Conservation (phyloP, 2,329 filamentous ascomycete species). For the Clathrospora elynae region DNA sequence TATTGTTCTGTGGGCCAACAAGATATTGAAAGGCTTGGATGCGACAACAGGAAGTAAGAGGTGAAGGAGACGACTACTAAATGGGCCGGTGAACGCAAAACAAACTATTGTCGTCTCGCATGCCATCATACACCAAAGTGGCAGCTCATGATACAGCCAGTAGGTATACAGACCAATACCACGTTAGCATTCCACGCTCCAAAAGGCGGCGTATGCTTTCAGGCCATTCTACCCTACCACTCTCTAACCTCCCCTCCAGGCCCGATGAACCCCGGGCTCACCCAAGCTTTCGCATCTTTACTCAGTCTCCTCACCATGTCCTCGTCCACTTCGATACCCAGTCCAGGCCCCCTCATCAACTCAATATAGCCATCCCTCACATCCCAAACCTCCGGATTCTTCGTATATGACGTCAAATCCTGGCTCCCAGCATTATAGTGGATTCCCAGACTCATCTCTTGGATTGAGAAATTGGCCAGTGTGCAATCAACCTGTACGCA, state of each 20-base stretch:
- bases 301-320: constrained; percentile 66
- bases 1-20: too few relatives aligned
- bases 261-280: constrained; percentile 68
- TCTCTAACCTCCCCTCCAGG: constrained; percentile 70
- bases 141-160: neutral
- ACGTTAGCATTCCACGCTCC: neutral
- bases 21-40: too few relatives aligned
- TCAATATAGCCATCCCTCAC: constrained; percentile 70
- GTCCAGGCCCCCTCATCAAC: constrained; percentile 62
- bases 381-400: constrained; percentile 67
- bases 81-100: too few relatives aligned
- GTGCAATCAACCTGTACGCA: constrained; percentile 68
- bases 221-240: too few relatives aligned
- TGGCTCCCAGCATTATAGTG: constrained; percentile 67
- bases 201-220: neutral
- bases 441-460: constrained; percentile 80
- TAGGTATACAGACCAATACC: neutral
- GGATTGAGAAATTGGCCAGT: constrained; percentile 69
- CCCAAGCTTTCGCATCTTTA: constrained; percentile 67
- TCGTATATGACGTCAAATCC: constrained; percentile 64
- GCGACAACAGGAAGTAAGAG: too few relatives aligned
- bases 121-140: too few relatives aligned
- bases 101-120: too few relatives aligned
- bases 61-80: too few relatives aligned
- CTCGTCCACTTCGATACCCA: constrained; percentile 74